Base-by-base conservation (phyloP, 2,329 filamentous ascomycete genomes). In the Lecanicillium sp. region DNA sequence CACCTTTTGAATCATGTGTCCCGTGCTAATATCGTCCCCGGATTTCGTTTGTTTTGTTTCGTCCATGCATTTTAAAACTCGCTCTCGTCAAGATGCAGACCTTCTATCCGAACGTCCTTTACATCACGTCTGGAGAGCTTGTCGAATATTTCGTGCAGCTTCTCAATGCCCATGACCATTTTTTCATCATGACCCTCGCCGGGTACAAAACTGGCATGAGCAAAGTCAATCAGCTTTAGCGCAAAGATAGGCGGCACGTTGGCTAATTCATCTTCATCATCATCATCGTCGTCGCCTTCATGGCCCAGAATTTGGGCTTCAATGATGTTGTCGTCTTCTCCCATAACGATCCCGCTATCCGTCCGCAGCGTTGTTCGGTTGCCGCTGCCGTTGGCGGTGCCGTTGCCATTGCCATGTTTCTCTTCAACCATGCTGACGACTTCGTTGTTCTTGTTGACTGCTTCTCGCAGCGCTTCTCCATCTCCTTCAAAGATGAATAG, bases 191-290 rank as follows among this genome's bases (percentile, higher is more conserved):
- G 82, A 0, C 90, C 90, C 51, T 83, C 64, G 1, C 87, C 86
- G 0, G 85, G 83, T 2, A 78, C 83, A 80, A 83, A 96, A 35
- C 70, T 65, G 9, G 92, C 92, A 60, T 98, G 92, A 2, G 92
- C 92, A 70, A 98, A 98, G 59, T 98, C 92, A 50, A 98, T 98
- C 46, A 98, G 71, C 55, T 90, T 92, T 35, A 95, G 70, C 11
- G 78, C 74, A 52, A 83, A 86, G 31, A 94, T 75, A 50, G 80
- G 80, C 0, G 83, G 83, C 9, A 66, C 44, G 13, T 48, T 44
- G 19, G 48, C 58, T 54, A 43, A 64, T 55, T 37, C 73, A 67
- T 33, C 69, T 2, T 67, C 67, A 1, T 65, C 59, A 2, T 58
- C 55, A 0, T 63, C 60, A 29, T 59, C 58, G 11, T 75, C 70